A percentile compares a stretch with the other conserved stretches of the same genome.
These are phyloP conservation scores for Calonectria crousiana DNA, from an alignment of 2,329 filamentous ascomycete genomes.

Conservation along the genomic window DNA sequence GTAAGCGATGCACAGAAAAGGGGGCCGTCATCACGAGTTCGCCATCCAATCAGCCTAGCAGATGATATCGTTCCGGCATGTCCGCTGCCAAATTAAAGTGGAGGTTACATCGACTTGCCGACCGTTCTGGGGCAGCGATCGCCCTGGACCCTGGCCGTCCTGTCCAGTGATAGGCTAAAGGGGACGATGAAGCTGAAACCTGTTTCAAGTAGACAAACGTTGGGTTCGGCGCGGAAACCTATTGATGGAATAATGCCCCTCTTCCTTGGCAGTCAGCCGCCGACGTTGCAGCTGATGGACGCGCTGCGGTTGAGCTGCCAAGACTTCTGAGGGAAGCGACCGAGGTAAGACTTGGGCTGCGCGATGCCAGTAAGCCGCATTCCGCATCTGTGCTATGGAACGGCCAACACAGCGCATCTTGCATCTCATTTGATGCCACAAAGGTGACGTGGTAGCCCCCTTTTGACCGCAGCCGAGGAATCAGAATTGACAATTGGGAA, in stretches of 20 bases:
- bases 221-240: background rate
- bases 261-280: background rate
- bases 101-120: background rate
- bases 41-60: background rate
- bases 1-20: background rate
- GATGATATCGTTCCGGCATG: background rate
- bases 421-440: background rate
- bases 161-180: background rate
- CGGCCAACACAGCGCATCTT: background rate
- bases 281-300: background rate
- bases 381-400: background rate
- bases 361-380: background rate
- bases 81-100: conserved; percentile 3
- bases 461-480: background rate
- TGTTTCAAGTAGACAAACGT: conserved; percentile 10
- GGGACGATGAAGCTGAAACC: conserved; percentile 7
- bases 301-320: background rate
- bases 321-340: background rate
- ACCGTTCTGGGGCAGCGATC: background rate
- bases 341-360: background rate
- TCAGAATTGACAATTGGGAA: background rate
- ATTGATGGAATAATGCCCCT: background rate
- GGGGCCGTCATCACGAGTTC: background rate
- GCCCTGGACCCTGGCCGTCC: background rate
- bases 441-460: no score